These are phyloP conservation scores for Spirogloea muscicola DNA, from an alignment of 139 green algal genomes.

Conservation along the genomic window DNA sequence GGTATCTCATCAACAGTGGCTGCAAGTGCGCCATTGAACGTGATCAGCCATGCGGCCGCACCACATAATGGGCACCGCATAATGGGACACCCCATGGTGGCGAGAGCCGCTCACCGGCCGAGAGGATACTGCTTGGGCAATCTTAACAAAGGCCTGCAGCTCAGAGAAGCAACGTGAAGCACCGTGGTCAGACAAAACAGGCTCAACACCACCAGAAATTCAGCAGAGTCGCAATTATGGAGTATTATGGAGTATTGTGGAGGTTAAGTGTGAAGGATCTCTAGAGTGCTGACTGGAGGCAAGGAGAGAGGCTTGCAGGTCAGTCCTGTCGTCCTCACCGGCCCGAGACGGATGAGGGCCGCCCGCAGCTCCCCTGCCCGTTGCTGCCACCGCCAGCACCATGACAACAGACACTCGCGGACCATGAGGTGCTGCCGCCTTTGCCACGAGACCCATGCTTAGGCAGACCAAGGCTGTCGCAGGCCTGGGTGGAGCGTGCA, in stretches of 20 bases:
- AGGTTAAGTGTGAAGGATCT: background rate
- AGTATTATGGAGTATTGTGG: background rate
- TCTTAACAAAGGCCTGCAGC: constrained; percentile 42
- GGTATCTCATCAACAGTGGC: no score
- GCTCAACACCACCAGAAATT: no score
- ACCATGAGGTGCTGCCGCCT: background rate
- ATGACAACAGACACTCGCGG: background rate
- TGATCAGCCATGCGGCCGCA: no score
- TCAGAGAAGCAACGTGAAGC: background rate
- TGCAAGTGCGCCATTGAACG: no score
- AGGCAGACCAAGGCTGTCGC: background rate
- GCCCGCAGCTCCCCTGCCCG: constrained; percentile 20
- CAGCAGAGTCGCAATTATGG: background rate
- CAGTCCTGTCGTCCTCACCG: constrained; percentile 7
- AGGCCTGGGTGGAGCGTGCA: background rate
- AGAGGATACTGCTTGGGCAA: constrained; percentile 35
- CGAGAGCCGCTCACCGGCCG: constrained; percentile 15
- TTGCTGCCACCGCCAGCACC: background rate
- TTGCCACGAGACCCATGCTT: background rate
- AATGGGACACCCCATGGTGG: no score
- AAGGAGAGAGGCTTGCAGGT: no score
- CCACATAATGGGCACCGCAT: no score
- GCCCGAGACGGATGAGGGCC: constrained; percentile 25
- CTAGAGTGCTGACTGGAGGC: background rate
- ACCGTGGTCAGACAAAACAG: no score